phyloP scores from a whole-genome alignment of 2,329 filamentous ascomycete species.

The Fusarium cicatricum region DNA sequence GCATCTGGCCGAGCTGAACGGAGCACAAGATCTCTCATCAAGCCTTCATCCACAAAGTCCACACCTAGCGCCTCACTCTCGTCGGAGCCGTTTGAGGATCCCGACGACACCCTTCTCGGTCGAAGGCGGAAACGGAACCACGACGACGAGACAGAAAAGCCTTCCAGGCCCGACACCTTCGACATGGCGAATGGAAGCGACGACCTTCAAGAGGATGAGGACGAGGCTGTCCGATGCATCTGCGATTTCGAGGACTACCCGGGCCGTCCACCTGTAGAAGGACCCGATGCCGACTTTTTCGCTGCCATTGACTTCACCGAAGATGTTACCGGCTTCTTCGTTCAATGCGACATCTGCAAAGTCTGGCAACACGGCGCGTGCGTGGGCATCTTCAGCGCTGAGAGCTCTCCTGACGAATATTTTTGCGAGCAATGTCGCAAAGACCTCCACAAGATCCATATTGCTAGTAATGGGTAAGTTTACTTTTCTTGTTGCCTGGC shows the following conservation, averaged over 20 bases:
- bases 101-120: conserved; percentile 75
- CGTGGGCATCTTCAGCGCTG: conserved; percentile 95
- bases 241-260: conserved; percentile 96
- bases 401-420: conserved; percentile 93
- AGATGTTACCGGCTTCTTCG: conserved; percentile 93
- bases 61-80: conserved; percentile 77
- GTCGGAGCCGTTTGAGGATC: conserved; percentile 72
- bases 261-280: conserved; percentile 74
- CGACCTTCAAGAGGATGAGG: conserved; percentile 79
- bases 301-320: conserved; percentile 73
- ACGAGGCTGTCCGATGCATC: conserved; percentile 94
- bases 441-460: conserved; percentile 86
- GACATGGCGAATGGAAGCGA: conserved; percentile 70
- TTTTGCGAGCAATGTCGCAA: conserved; percentile 96
- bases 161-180: conserved; percentile 51
- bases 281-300: conserved; percentile 65
- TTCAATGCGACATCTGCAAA: conserved; percentile 97
- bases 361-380: conserved; percentile 99
- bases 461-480: conserved; percentile 84
- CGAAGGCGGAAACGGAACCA: conserved; percentile 81
- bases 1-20: conserved; percentile 80
- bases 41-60: conserved; percentile 79
- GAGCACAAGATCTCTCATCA: conserved; percentile 74
- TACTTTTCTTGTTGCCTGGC: not conserved
- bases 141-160: conserved; percentile 65